Percentiles rank a stretch among this genome's conserved stretches.
Conservation (phyloP, 305 asterid genomes). For the Fraxinus greggii region DNA sequence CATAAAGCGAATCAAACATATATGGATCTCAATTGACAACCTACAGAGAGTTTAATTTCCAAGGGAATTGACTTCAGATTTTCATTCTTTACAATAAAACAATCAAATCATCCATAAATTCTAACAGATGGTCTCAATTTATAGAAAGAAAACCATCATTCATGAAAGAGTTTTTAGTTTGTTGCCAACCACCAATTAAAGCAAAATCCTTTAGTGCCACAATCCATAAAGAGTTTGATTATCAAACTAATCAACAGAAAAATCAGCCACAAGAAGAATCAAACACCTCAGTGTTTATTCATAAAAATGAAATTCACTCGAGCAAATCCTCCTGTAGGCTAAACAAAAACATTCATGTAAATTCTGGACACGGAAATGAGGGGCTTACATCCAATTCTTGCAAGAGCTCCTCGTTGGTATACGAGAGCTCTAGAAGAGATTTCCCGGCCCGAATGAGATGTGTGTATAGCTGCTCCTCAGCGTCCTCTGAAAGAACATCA, state of each 20-base stretch:
- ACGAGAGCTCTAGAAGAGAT: neutral
- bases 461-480: neutral
- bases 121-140: neutral
- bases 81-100: neutral
- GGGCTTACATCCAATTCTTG: constrained; percentile 7
- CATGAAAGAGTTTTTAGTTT: neutral
- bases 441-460: neutral
- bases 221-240: neutral
- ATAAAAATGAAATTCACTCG: neutral
- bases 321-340: neutral
- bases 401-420: neutral
- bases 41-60: neutral
- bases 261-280: neutral
- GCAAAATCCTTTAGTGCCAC: neutral
- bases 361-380: neutral
- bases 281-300: neutral
- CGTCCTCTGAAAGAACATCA: neutral
- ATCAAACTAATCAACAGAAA: neutral
- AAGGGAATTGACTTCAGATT: neutral
- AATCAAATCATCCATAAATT: neutral
- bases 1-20: neutral
- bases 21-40: neutral
- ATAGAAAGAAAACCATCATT: neutral
- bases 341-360: neutral
- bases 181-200: neutral